Base-by-base conservation (phyloP, 2,329 filamentous ascomycete genomes). In the Colletotrichum phormii region DNA sequence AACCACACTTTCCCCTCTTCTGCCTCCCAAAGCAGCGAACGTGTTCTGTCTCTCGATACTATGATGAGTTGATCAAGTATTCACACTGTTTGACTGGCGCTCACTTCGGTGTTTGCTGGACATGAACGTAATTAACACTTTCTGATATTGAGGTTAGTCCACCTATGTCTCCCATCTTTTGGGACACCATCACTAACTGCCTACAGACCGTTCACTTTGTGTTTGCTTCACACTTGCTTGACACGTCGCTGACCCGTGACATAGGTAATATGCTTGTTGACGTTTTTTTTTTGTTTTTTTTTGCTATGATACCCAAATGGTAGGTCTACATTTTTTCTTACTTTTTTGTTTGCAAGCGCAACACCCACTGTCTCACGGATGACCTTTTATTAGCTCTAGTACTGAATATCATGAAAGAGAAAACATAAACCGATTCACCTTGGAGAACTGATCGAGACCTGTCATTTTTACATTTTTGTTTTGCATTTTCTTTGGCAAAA, bases 71-170 rank as follows among this genome's bases (percentile, higher is more conserved):
- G 79, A 64, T 76, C 76, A 76, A 79, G 85, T 89, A 89, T 89
- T 89, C 87, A 89, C 87, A 89, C 87, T 89, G 87, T 89, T 88
- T 89, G 87, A 89, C 85, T 80, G 77, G 75, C 83, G 18, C 81
- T 77, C 77, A 78, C 77, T 80, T 79, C 80, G 81, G 82, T 77
- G 78, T 73, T 42, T 77, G 83, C 75, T 75, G 84, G 83, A 84
- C 76, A 88, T 89, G 87, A 89, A 88, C 86, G 87, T 78, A 84
- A 79, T 76, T 77, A 78, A 82, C 83, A 87, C 83, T 86, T 86
- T 88, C 87, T 89, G 87, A 89, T 84, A 83, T 86, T 75, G 82
- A 84, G 83, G 83, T 86, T 86, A 81, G 18, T 53, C 64, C 18
- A 4, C 9, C 11, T 31, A 61, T 12, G 9, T 15, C 22, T 11